Base-by-base conservation (phyloP, 441 rosid species). In the Metrosideros polymorpha region DNA sequence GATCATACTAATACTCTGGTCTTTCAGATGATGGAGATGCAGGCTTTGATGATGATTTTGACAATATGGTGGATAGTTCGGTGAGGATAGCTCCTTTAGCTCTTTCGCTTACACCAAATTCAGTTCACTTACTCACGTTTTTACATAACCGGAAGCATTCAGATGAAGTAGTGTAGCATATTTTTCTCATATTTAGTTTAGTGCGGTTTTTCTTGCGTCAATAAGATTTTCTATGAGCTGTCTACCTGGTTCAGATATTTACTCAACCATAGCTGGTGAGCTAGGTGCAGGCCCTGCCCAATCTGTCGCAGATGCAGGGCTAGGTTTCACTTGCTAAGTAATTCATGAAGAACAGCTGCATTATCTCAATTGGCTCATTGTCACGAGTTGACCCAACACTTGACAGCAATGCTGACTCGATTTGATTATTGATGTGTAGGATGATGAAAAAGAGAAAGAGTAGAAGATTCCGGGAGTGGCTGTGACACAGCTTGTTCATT, bases 1-100 rank as follows among this genome's bases (percentile, higher is more conserved):
- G 29, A 22, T 19, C 27, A 47, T 29, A 29, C 63, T 35, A 77
- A 47, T 82, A 47, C 9, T 53, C 82, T 87, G 83, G 15, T 88
- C 75, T 85, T 85, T 77, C 91, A 94, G 96, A 92, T 89, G 94
- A 88, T 76, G 93, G n/a, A 82, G 93, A 91, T 83, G 92, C 53
- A 24, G 83, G 59, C 86, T 89, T 91, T 12, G 91, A 91, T 84
- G 92, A 92, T 89, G 94, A 91, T 87, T 91, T 93, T 43, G 94
- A 91, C 89, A 91, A 91, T 88, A 90, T 92, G 88, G 89, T 75
- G 71, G 92, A 88, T 86, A 89, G 86, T 84, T 94, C 90, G 82
- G 96, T 93, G 90, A 87, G 93, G 82, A 87, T 61, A 45, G 57
- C 30, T 1, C 17, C 51, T 32, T 19, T 86, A 57, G 54, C 54